A percentile compares a stretch with the other conserved stretches of the same genome.
These are phyloP conservation scores for Acacia melanoxylon DNA, from an alignment of 306 rosid genomes.

Conservation along the genomic window DNA sequence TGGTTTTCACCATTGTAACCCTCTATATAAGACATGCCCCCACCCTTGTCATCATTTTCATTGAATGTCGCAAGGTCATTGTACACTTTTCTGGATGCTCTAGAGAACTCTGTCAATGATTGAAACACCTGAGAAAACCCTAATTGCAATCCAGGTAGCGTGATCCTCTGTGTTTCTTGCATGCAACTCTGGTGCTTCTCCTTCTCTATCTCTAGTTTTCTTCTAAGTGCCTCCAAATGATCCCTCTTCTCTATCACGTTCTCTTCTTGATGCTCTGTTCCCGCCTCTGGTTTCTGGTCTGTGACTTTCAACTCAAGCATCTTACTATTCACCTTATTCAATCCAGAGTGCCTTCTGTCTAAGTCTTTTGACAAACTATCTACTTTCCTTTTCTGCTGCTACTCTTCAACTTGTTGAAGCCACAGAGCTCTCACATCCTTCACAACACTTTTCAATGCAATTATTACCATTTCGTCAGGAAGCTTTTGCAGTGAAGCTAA, in stretches of 20 bases:
- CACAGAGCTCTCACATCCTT: slow-evolving; percentile 72
- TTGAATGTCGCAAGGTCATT: slow-evolving; percentile 55
- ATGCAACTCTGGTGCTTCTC: slow-evolving; percentile 72
- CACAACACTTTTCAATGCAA: slow-evolving; percentile 59
- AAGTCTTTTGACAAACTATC: slow-evolving; percentile 67
- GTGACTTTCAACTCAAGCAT: slow-evolving; percentile 54
- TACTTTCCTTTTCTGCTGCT: slow-evolving; percentile 82
- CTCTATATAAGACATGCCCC: slow-evolving; percentile 51
- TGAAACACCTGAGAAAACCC: slow-evolving; percentile 85
- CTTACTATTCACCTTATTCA: slow-evolving; percentile 56
- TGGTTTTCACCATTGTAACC: slow-evolving; percentile 43
- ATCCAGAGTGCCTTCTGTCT: slow-evolving; percentile 49
- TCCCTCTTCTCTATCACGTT: slow-evolving; percentile 62
- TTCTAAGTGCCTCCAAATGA: slow-evolving; percentile 58
- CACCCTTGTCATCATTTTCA: slow-evolving; percentile 56
- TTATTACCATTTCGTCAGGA: slow-evolving; percentile 61
- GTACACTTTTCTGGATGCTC: slow-evolving; percentile 77
- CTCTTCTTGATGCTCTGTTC: slow-evolving; percentile 42
- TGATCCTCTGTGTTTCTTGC: slow-evolving; percentile 76
- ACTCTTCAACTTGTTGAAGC: slow-evolving; percentile 80
- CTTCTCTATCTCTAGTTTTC: slow-evolving; percentile 71
- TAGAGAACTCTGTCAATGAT: slow-evolving; percentile 71
- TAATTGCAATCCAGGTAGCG: slow-evolving; percentile 69
- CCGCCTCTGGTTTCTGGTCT: slow-evolving; percentile 47
- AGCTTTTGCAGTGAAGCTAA: slow-evolving; percentile 64